phyloP scores from a whole-genome alignment of 306 rosid genomes.

The Prinsepia uniflora region DNA sequence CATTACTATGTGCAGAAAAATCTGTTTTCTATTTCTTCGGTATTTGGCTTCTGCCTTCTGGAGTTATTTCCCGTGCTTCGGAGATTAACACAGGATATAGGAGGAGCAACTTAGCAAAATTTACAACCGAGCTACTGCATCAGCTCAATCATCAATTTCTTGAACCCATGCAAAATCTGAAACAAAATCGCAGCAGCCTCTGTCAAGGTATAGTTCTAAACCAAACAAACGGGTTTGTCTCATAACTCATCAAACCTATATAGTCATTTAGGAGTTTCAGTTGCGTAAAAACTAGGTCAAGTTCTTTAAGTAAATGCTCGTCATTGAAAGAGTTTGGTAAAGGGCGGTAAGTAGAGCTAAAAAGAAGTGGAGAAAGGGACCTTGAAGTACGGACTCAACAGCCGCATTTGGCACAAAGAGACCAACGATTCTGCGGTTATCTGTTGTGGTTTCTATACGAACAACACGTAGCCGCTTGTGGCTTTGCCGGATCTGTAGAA shows the following conservation, averaged over 20 bases:
- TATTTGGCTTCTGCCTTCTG: slow-evolving; percentile 30
- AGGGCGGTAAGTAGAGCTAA: not conserved
- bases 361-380: slow-evolving; percentile 27
- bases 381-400: slow-evolving; percentile 91
- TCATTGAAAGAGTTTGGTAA: not conserved
- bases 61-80: slow-evolving; percentile 20
- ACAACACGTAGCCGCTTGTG: slow-evolving; percentile 94
- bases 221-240: not conserved
- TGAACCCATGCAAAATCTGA: slow-evolving; percentile 94
- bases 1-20: slow-evolving; percentile 38
- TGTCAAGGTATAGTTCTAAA: slow-evolving; percentile 2
- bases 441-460: slow-evolving; percentile 80
- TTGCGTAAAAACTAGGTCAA: not conserved
- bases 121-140: slow-evolving; percentile 20
- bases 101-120: slow-evolving; percentile 10
- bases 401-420: slow-evolving; percentile 92
- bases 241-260: not conserved
- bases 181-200: slow-evolving; percentile 2
- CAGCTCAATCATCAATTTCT: slow-evolving; percentile 65
- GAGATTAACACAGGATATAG: not conserved
- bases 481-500: slow-evolving; percentile 71
- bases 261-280: not conserved
- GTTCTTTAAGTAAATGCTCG: not conserved
- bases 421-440: slow-evolving; percentile 79
- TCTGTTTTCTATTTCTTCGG: slow-evolving; percentile 23